These are phyloP conservation scores for Cryphonectria parasitica DNA, from an alignment of 2,329 filamentous ascomycete genomes.

Conservation along the genomic window DNA sequence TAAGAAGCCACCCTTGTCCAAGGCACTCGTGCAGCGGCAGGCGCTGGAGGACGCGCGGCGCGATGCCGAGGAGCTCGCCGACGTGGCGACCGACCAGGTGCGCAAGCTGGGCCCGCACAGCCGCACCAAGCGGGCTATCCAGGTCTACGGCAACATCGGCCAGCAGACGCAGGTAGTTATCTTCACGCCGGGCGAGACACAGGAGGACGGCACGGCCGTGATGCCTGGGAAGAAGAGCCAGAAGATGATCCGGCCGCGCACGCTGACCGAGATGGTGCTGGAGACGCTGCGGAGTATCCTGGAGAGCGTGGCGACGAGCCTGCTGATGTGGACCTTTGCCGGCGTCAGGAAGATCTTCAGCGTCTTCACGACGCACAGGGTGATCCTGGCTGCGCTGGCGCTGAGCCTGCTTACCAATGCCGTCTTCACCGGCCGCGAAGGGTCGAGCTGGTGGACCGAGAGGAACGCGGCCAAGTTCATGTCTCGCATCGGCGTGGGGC, in stretches of 20 bases:
- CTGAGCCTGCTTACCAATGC: conserved; percentile 74
- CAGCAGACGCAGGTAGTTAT: conserved; percentile 66
- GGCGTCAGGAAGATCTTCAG: conserved; percentile 67
- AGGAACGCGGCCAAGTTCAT: conserved; percentile 81
- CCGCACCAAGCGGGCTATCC: conserved; percentile 76
- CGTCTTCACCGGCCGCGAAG: conserved; percentile 73
- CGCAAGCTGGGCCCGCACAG: conserved; percentile 73
- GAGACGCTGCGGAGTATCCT: conserved; percentile 74
- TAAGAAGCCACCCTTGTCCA: conserved; percentile 64
- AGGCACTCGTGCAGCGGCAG: conserved; percentile 66
- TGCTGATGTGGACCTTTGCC: conserved; percentile 78
- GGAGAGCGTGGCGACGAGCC: conserved; percentile 73
- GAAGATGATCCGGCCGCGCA: conserved; percentile 57
- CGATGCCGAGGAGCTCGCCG: conserved; percentile 74
- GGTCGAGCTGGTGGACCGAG: conserved; percentile 83
- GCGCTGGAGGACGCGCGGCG: conserved; percentile 76
- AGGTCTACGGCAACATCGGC: conserved; percentile 78
- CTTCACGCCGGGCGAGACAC: conserved; percentile 54
- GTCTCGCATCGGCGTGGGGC: conserved; percentile 76
- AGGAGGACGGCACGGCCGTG: conserved; percentile 40
- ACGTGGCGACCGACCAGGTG: conserved; percentile 78
- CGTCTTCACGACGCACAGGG: conserved; percentile 70
- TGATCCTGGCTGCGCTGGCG: conserved; percentile 71
- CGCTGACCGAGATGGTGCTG: conserved; percentile 69
- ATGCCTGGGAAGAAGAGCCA: conserved; percentile 58